Evolutionary conservation across 306 rosid genomes (phyloP).

Genomic region (Gastrolobium bilobum): DNA sequence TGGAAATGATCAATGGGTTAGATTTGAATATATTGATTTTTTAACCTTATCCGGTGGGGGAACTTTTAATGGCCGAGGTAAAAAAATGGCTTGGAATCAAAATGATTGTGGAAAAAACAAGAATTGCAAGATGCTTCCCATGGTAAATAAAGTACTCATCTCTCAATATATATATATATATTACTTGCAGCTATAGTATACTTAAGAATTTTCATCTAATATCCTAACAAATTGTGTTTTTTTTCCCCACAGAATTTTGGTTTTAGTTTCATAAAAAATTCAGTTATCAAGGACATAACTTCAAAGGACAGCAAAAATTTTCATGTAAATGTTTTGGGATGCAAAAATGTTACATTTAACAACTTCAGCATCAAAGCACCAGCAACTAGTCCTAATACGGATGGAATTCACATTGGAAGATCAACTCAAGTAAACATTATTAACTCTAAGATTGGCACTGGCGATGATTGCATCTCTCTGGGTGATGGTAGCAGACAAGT

Average conservation of each 20-base stretch:
- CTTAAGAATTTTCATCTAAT: neutral
- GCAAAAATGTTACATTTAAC: constrained; percentile 21
- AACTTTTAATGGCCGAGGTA: constrained; percentile 29
- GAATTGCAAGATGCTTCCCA: neutral
- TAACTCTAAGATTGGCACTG: neutral
- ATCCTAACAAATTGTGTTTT: neutral
- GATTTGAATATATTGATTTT: constrained; percentile 18
- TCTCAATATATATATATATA: neutral
- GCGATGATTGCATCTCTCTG: constrained; percentile 21
- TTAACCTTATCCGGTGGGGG: neutral
- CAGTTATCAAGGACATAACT: constrained; percentile 3
- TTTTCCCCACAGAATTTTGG: constrained; percentile 1
- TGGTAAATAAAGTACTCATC: neutral
- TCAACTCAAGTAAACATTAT: constrained; percentile 5
- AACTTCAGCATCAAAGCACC: constrained; percentile 8
- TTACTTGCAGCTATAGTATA: neutral
- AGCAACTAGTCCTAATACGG: constrained; percentile 12
- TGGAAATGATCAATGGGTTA: constrained; percentile 28
- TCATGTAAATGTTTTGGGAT: constrained; percentile 26
- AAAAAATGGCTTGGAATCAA: constrained; percentile 35
- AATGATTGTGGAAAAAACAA: neutral
- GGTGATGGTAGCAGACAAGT: constrained; percentile 21
- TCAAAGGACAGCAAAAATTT: constrained; percentile 34
- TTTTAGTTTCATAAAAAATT: constrained; percentile 19
- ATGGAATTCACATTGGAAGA: constrained; percentile 38